These are phyloP conservation scores for Chaetomium fimeti DNA, from an alignment of 495 filamentous ascomycete species.

Conservation along the genomic window DNA sequence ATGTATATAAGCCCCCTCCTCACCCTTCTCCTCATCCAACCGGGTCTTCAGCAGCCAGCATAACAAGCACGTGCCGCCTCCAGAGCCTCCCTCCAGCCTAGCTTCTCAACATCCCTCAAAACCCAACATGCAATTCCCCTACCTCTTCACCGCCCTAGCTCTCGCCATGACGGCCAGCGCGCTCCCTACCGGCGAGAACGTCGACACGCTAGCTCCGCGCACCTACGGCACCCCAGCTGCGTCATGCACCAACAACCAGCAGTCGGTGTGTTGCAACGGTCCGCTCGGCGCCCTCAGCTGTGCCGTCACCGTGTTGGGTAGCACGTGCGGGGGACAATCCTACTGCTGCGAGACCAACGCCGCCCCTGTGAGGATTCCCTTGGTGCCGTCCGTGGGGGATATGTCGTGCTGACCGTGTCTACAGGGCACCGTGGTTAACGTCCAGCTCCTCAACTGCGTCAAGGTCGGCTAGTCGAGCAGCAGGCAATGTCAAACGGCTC, in stretches of 20 bases:
- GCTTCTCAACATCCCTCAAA: neutral
- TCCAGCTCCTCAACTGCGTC: constrained; percentile 22
- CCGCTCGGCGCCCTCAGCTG: constrained; percentile 11
- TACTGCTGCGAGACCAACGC: constrained; percentile 21
- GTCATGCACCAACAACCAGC: constrained; percentile 8
- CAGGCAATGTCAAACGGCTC: neutral
- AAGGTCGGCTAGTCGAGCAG: neutral
- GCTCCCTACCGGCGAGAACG: constrained; percentile 9
- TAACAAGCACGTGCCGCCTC: neutral
- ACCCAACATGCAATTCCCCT: constrained; percentile 22
- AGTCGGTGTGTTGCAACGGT: constrained; percentile 23
- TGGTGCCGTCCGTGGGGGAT: neutral
- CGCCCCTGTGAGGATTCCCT: constrained; percentile 9
- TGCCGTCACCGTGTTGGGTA: constrained; percentile 8
- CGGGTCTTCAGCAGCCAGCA: neutral
- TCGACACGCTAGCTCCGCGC: constrained; percentile 9
- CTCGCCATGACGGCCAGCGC: constrained; percentile 22
- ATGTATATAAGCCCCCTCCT: too few relatives aligned
- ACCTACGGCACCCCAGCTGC: neutral
- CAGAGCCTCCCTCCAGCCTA: neutral
- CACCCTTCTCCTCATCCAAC: too few relatives aligned
- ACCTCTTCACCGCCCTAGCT: constrained; percentile 17
- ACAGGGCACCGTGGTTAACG: constrained; percentile 13
- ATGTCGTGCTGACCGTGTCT: too few relatives aligned
- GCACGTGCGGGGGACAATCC: constrained; percentile 8